Evolutionary conservation across 2,329 filamentous ascomycete species (phyloP), one percentile per base, ranked within the genome.

Genomic region (Fusarium sarcochroum): DNA sequence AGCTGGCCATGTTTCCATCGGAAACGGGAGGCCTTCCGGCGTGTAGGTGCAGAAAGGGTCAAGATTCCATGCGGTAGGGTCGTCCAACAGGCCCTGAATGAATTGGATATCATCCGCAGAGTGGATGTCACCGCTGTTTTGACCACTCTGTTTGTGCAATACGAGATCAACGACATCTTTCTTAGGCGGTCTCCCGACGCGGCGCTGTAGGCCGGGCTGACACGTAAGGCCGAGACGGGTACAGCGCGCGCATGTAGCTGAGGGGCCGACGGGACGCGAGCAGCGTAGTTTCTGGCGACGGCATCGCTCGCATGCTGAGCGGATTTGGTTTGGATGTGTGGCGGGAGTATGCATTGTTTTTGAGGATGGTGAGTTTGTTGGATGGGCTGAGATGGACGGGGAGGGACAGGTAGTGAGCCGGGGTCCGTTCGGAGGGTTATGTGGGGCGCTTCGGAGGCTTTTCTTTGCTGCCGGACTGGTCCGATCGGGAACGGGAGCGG

Each of bases 271-370:
- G 23, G 72, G 70, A 18, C 76, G 76, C 9, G 69, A 68, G 62
- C 76, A 79, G 30, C 75, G 73, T 7, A 79, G 70, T 52, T 78
- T 79, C 42, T 78, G 76, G 13, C 71, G 66, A 9, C 76, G 76
- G 18, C 76, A 78, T 41, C 76, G 69, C 64, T 78, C 76, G 54
- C 76, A 79, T 7, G 76, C 75, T 8, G 75, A 76, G 27, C 77
- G 75, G 34, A 76, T 63, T 47, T 79, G 77, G 25, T 73, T 77
- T 5, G 77, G 76, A 45, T 78, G 76, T 7, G 52, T 38, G 4
- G 53, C 37, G 14, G 35, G 20, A 4, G 74, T 72, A 35, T 61
- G 68, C 71, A 75, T 70, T 20, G 3, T n/a, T n/a, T 17, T 40
- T 20, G 8, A 2, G 14, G 15, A 25, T 15, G 21, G 21, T 38